Evolutionary conservation across 371 early-diverging fungal species (phyloP).

Genomic region (Nosema muscidifuracis): DNA sequence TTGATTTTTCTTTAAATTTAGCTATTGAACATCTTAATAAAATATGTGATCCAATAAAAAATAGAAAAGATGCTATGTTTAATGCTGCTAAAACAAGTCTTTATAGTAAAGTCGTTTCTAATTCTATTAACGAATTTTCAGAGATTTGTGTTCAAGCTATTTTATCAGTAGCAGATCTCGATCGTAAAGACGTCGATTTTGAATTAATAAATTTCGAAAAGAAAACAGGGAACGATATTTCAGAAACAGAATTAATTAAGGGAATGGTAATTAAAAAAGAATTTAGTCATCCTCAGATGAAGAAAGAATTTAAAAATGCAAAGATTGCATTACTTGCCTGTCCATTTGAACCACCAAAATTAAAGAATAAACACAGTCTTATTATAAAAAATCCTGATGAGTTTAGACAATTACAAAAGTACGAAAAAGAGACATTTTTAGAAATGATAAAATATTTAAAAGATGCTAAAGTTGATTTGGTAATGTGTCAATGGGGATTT

Average conservation of each 20-base stretch:
- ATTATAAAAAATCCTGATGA: constrained; percentile 92
- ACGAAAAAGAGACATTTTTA: constrained; percentile 87
- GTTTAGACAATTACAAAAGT: constrained; percentile 82
- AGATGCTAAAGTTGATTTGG: constrained; percentile 87
- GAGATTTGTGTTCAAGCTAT: constrained; percentile 84
- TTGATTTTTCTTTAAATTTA: constrained; percentile 83
- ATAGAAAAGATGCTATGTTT: constrained; percentile 65
- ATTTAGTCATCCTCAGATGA: constrained; percentile 99
- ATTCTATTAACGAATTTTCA: constrained; percentile 73
- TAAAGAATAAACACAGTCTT: constrained; percentile 98
- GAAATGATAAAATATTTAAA: constrained; percentile 92
- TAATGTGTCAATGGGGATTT: constrained; percentile 99
- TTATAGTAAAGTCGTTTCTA: constrained; percentile 86
- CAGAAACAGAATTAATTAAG: constrained; percentile 80
- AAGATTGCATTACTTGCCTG: constrained; percentile 95
- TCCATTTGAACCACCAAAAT: constrained; percentile 99
- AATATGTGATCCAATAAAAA: constrained; percentile 71
- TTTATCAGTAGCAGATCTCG: constrained; percentile 85
- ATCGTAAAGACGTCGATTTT: constrained; percentile 97
- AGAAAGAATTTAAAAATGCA: constrained; percentile 82
- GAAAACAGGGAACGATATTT: constrained; percentile 85
- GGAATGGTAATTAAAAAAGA: constrained; percentile 98
- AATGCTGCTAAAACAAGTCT: constrained; percentile 93
- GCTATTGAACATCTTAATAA: constrained; percentile 79
- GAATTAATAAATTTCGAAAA: constrained; percentile 97